Evolutionary conservation across 805 yeast species (phyloP), one percentile per base, ranked within the genome.

Genomic region (Wickerhamiella azymoides): DNA sequence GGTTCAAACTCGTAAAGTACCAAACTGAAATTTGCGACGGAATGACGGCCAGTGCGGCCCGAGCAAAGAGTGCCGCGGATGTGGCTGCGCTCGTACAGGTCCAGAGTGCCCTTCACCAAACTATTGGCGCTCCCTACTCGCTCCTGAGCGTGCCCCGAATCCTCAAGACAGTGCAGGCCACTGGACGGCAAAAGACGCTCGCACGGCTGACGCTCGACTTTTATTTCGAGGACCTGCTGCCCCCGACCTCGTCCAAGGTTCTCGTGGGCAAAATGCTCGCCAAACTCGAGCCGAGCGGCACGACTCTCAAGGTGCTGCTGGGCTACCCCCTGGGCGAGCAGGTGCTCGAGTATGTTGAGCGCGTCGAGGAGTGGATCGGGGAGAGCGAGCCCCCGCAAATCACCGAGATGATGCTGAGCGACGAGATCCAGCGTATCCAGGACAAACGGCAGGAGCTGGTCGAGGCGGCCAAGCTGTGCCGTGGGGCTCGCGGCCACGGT

Each of bases 1-100:
- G 28, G 24, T 27, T 39, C 8, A 21, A 36, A n/a, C 43, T 44
- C 19, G 47, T 37, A 5, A 44, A 44, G 27, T 44, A 44, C 39
- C 39, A 19, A 19, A 39, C 35, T 10, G 47, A 44, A 21, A 18
- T 44, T 7, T 21, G 39, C 19, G 45, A 42, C 8, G 28, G 32
- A 2, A 37, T 42, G 13, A 26, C 21, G 21, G 32, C 38, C 10
- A 24, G 32, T 30, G 45, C 45, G 10, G 9, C 40, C 10, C 36
- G 26, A 36, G 18, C 26, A 10, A 35, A 33, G 5, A 36, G 19
- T 17, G 13, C 30, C 6, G 17, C 27, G 4, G 45, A 42, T 36
- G 33, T 42, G 2, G n/a, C 10, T 3, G 33, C 33, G 16, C 33
- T 30, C 16, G 16, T 30, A 6, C 33, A 30, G 16, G 16, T 30